These are phyloP conservation scores for Hansenula sp. DNA, from an alignment of 1,139 yeast genomes.

Conservation along the genomic window DNA sequence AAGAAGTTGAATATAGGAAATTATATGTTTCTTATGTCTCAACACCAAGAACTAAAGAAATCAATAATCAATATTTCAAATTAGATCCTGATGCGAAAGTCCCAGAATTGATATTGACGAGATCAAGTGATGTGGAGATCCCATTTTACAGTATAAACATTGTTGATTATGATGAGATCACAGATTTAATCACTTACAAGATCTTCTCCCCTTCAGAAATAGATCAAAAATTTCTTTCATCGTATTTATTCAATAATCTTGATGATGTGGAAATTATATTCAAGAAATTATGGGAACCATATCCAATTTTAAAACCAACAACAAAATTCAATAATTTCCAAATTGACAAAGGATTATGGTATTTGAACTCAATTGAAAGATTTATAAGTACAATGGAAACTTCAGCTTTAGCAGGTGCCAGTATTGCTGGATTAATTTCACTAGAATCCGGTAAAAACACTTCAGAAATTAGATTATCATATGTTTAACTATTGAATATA, in stretches of 20 bases:
- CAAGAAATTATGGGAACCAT: constrained; percentile 34
- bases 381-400: constrained; percentile 48
- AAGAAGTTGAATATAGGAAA: constrained; percentile 25
- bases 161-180: constrained; percentile 22
- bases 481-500: background rate
- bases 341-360: constrained; percentile 30
- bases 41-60: constrained; percentile 8
- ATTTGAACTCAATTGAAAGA: constrained; percentile 38
- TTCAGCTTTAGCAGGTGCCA: constrained; percentile 42
- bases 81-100: constrained; percentile 8
- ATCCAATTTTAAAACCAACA: constrained; percentile 29
- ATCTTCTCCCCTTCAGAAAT: constrained; percentile 30
- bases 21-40: constrained; percentile 29
- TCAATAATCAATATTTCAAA: constrained; percentile 16
- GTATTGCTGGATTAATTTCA: constrained; percentile 33
- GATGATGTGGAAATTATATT: constrained; percentile 19
- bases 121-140: constrained; percentile 9
- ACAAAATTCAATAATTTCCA: constrained; percentile 24
- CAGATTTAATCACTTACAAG: constrained; percentile 34
- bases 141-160: constrained; percentile 30
- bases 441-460: constrained; percentile 10
- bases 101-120: constrained; percentile 30
- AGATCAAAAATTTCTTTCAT: constrained; percentile 18
- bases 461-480: constrained; percentile 5
- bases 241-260: constrained; percentile 23